These are phyloP conservation scores for Meira miltonrushii DNA, from an alignment of 1,284 basidiomycete genomes.

Conservation along the genomic window DNA sequence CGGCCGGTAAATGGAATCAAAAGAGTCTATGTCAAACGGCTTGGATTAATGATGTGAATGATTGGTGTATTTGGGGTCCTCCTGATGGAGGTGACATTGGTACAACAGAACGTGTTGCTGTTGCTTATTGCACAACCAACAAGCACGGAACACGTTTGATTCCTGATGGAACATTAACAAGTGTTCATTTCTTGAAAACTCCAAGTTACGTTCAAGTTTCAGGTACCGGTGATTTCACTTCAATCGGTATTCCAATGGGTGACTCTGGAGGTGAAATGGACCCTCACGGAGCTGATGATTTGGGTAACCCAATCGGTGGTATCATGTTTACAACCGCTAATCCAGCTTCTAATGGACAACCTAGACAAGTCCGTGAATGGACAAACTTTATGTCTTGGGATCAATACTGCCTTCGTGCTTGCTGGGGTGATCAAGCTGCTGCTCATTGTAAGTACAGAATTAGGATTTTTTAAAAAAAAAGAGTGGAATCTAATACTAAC, in stretches of 20 bases:
- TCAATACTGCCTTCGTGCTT: constrained; percentile 46
- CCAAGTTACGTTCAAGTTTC: constrained; percentile 46
- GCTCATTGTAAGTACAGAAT: constrained; percentile 28
- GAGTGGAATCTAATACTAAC: neutral
- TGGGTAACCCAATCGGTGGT: constrained; percentile 43
- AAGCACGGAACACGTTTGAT: constrained; percentile 48
- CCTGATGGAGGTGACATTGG: constrained; percentile 12
- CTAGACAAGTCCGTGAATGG: constrained; percentile 27
- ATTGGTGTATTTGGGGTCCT: constrained; percentile 31
- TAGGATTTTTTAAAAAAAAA: no score
- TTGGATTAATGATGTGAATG: constrained; percentile 42
- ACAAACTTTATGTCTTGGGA: constrained; percentile 44
- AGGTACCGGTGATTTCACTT: constrained; percentile 38
- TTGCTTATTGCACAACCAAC: constrained; percentile 48
- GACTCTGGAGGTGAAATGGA: constrained; percentile 48
- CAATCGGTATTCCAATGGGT: constrained; percentile 24
- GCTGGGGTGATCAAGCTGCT: constrained; percentile 31
- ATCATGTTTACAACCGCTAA: constrained; percentile 44
- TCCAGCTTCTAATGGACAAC: constrained; percentile 26
- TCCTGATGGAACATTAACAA: constrained; percentile 42
- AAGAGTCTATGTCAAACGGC: constrained; percentile 43
- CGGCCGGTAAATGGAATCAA: constrained; percentile 29
- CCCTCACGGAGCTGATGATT: constrained; percentile 43
- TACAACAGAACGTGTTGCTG: constrained; percentile 21
- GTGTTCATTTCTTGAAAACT: constrained; percentile 47